Percentiles rank a stretch among this genome's conserved stretches.
phyloP scores from a whole-genome alignment of 1,139 yeast species.

The Hansenula lynferdii region DNA sequence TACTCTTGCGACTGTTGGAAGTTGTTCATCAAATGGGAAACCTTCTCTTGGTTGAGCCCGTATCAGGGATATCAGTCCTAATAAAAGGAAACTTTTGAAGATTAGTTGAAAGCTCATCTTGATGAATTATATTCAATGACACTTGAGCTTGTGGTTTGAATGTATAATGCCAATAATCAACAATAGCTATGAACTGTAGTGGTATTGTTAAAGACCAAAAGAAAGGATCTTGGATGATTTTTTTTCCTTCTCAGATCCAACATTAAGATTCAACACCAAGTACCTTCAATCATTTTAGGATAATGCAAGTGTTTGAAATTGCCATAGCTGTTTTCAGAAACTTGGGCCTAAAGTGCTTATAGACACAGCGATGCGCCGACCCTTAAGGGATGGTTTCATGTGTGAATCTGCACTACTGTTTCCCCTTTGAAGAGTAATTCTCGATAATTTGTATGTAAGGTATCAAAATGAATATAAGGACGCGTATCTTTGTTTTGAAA shows the following conservation, averaged over 20 bases:
- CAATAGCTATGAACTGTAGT: background rate
- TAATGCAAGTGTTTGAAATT: too few relatives aligned
- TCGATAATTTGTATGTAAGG: background rate
- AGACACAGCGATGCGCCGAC: background rate
- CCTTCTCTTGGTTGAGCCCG: constrained; percentile 50
- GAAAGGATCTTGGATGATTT: too few relatives aligned
- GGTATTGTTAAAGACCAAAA: too few relatives aligned
- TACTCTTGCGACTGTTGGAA: constrained; percentile 82
- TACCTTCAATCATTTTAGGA: too few relatives aligned
- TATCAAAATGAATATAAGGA: background rate
- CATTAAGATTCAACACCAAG: too few relatives aligned
- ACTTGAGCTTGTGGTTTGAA: background rate
- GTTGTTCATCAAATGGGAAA: constrained; percentile 77
- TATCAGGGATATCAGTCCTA: constrained; percentile 9
- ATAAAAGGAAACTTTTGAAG: background rate
- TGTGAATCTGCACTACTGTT: background rate
- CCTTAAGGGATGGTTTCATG: background rate
- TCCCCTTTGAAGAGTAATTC: background rate
- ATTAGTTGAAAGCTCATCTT: background rate
- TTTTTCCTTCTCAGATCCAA: too few relatives aligned
- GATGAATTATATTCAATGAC: background rate
- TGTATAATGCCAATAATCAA: background rate
- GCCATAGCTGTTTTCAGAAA: background rate
- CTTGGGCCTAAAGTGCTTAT: background rate
- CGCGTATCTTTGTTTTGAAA: background rate